Evolutionary conservation across 306 rosid species (phyloP).

Genomic region (Quercus berberidifolia): DNA sequence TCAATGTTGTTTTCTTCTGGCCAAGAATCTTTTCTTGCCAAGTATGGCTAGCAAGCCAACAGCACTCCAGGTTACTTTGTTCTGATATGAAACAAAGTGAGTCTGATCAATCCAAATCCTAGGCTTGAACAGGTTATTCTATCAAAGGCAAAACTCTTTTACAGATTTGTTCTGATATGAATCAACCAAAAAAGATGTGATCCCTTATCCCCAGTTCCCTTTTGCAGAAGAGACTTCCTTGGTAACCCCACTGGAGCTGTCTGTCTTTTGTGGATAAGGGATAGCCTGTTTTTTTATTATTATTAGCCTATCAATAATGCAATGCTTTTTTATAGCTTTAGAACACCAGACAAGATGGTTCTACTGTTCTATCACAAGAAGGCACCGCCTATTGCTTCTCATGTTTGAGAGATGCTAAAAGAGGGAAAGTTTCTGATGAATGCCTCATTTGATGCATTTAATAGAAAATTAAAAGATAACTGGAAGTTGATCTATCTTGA

Average conservation of each 20-base stretch:
- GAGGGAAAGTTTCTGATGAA: background rate
- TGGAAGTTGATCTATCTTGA: slow-evolving; percentile 15
- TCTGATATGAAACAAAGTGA: too few species aligned
- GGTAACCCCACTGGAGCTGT: background rate
- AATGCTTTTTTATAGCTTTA: background rate
- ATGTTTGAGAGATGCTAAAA: background rate
- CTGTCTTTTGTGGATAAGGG: background rate
- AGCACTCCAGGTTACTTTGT: background rate
- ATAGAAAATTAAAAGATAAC: background rate
- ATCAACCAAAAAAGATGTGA: too few species aligned
- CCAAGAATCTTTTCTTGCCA: background rate
- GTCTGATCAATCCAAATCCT: background rate
- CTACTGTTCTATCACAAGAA: background rate
- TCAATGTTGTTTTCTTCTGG: background rate
- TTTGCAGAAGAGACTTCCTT: background rate
- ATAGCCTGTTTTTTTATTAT: background rate
- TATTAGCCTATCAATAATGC: background rate
- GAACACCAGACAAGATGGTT: background rate
- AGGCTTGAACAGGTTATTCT: background rate
- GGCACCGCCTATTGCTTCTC: background rate
- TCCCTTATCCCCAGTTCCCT: too few species aligned
- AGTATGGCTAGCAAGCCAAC: background rate
- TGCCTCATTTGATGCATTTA: slow-evolving; percentile 2
- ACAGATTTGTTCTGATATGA: background rate
- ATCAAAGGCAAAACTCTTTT: background rate